Percentiles rank a stretch among this genome's conserved stretches.
These are phyloP conservation scores for Gossypium australe DNA, from an alignment of 345 rosid genomes.

Conservation along the genomic window DNA sequence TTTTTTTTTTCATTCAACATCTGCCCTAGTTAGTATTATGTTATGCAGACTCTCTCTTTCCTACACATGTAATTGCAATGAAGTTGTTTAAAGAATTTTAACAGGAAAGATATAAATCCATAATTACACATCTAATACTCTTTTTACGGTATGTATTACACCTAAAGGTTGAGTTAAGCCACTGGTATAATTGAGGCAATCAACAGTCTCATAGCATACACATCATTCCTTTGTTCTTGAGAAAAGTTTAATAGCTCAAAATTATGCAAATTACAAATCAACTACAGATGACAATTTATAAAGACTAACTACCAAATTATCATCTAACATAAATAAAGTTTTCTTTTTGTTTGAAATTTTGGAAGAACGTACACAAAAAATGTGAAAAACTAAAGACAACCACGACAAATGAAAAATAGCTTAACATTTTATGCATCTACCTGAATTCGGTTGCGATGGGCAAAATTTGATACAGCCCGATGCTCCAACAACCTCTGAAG, in stretches of 20 bases:
- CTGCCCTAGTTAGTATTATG: background rate
- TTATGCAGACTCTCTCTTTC: background rate
- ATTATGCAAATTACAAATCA: background rate
- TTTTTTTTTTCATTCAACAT: background rate
- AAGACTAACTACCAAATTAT: background rate
- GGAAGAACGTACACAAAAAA: background rate
- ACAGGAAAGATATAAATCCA: background rate
- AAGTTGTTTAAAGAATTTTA: background rate
- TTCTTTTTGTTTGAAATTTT: background rate
- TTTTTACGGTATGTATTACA: background rate
- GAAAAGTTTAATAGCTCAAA: background rate
- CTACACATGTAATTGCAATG: background rate
- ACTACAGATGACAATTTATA: background rate
- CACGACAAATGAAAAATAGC: background rate
- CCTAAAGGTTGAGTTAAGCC: background rate
- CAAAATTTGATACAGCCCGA: conserved; percentile 73
- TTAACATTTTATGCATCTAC: conserved; percentile 25
- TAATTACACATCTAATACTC: background rate
- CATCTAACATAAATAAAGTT: background rate
- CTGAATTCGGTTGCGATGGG: conserved; percentile 94
- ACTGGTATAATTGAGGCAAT: background rate
- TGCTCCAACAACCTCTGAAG: conserved; percentile 61
- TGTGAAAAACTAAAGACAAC: background rate
- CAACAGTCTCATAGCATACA: background rate
- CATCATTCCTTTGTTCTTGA: background rate